Base-by-base conservation (phyloP, 2,329 filamentous ascomycete species). In the Gyromitra esculenta region DNA sequence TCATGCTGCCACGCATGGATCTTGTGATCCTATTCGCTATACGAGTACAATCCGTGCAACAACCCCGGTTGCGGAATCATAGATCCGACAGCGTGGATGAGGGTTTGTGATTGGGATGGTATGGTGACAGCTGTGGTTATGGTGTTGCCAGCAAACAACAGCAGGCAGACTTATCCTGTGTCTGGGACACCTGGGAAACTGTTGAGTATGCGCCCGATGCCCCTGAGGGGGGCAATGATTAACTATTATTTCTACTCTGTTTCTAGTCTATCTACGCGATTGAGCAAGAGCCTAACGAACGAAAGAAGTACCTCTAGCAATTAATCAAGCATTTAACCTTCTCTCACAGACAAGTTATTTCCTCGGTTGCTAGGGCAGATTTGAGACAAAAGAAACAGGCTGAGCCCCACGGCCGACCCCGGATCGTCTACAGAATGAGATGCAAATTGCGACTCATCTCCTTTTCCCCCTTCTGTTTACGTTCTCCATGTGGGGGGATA, bases 111-210 rank as follows among this genome's bases (percentile, higher is more conserved):
- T 21, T 48, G 35, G 57, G 43, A 52, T 52, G 56, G 25, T 15
- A 52, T 18, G 41, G 56, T 63, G 67, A 54, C 57, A 71, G 35
- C 43, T 60, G 64, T 60, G 57, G 57, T 48, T 35, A 37, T 50
- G 65, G 52, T 57, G 60, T 35, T 75, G 72, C 72, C 72, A 71
- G 59, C 72, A 71, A 70, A 70, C 57, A 71, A 54, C 48, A 70
- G 5, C 6, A 13, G 54, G 18, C 39, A 18, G 56, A 4, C 25
- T 4, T 31, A 4, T 43, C 56, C 54, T 15, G 13, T 50, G 15
- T 54, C 25, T 25, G 41, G n/a, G 35, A 57, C 54, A 35, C 54
- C 21, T 57, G 5, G 54, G 15, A 39, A 56, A 67, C 8, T 21
- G 15, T 31, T 35, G 65, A 57, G 37, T 37, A 31, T 59, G 25